Percentiles rank a stretch among this genome's conserved stretches.
These are phyloP conservation scores for Cordyceps militaris DNA, from an alignment of 2,329 filamentous ascomycete genomes.

Conservation along the genomic window DNA sequence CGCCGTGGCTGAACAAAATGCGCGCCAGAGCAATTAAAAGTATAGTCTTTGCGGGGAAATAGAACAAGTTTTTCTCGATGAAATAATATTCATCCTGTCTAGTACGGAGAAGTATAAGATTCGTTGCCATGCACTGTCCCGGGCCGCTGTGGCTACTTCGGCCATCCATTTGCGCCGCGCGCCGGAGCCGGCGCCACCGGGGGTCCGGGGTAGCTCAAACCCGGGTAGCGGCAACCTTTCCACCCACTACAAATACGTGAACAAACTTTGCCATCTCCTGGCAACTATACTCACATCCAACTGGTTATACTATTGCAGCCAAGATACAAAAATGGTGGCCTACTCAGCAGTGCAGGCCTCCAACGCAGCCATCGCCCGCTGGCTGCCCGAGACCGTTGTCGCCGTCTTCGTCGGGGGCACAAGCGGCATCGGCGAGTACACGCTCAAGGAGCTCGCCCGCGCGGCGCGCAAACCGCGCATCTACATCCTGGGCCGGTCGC, in stretches of 20 bases:
- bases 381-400: slow-evolving; percentile 22
- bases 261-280: background rate
- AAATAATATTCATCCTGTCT: too few relatives aligned
- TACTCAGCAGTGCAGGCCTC: background rate
- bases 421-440: slow-evolving; percentile 40
- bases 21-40: background rate
- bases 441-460: slow-evolving; percentile 37
- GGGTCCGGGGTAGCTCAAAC: background rate
- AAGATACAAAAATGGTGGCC: background rate
- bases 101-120: too few relatives aligned
- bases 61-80: too few relatives aligned
- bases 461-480: slow-evolving; percentile 34
- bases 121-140: background rate
- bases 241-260: background rate
- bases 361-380: background rate
- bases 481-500: slow-evolving; percentile 45
- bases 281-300: background rate
- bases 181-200: background rate
- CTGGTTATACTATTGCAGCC: background rate
- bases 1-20: background rate
- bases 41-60: background rate
- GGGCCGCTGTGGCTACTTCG: background rate
- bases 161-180: background rate
- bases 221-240: background rate
- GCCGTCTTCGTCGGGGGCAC: slow-evolving; percentile 49